These are phyloP conservation scores for Avena eriantha DNA, from an alignment of 176 grass and related monocot genomes.

Conservation along the genomic window DNA sequence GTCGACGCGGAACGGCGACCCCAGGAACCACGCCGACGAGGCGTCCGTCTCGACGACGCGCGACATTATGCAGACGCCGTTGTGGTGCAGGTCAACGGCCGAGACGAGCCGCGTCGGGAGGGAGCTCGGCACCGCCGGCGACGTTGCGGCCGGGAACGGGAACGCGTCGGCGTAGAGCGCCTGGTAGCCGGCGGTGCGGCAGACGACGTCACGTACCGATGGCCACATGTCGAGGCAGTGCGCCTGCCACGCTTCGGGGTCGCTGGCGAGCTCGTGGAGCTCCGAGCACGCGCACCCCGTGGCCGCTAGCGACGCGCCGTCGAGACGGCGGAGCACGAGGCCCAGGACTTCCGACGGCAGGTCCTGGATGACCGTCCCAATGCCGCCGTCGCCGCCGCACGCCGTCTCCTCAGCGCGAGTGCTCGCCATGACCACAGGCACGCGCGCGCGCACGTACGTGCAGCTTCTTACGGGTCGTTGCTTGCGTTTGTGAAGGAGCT, in stretches of 20 bases:
- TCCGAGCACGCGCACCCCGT: constrained; percentile 47
- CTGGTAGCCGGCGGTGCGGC: constrained; percentile 22
- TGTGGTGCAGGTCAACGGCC: constrained; percentile 64
- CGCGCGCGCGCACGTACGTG: not conserved
- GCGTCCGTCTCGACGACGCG: constrained; percentile 59
- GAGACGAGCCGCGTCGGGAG: constrained; percentile 54
- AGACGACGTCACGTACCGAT: constrained; percentile 46
- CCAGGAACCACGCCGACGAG: constrained; percentile 59
- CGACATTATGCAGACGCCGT: constrained; percentile 51
- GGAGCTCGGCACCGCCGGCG: not conserved
- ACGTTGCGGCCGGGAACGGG: constrained; percentile 47
- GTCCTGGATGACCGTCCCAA: constrained; percentile 52
- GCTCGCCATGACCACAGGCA: not conserved
- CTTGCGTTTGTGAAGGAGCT: not conserved
- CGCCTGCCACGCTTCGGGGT: constrained; percentile 55
- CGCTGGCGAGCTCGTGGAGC: constrained; percentile 56
- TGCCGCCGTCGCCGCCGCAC: not conserved
- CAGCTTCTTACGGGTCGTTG: not conserved
- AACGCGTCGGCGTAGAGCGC: constrained; percentile 61
- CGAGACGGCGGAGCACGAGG: constrained; percentile 55
- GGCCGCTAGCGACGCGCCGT: constrained; percentile 64
- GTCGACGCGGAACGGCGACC: constrained; percentile 67
- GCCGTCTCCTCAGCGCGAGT: not conserved
- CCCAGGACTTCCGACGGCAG: constrained; percentile 64
- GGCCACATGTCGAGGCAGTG: constrained; percentile 75